These are phyloP conservation scores for Hypoxylon crocopeplum DNA, from an alignment of 495 filamentous ascomycete species.

Conservation along the genomic window DNA sequence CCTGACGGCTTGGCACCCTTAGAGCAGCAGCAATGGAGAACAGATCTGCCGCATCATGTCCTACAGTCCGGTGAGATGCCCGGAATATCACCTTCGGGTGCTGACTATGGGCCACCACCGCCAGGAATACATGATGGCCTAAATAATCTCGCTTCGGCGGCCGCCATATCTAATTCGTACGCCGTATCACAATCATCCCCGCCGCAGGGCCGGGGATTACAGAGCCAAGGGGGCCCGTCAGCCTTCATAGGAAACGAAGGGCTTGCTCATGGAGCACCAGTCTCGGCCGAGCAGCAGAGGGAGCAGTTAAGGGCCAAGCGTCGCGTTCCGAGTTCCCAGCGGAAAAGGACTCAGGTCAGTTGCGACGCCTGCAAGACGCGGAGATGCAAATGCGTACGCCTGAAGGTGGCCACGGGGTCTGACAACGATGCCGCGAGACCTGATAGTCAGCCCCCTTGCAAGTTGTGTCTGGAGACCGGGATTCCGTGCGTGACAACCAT, in stretches of 20 bases:
- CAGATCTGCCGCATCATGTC: slow-evolving; percentile 30
- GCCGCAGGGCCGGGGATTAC: neutral
- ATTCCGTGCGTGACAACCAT: slow-evolving; percentile 53
- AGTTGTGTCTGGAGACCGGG: slow-evolving; percentile 48
- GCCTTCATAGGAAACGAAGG: slow-evolving; percentile 24
- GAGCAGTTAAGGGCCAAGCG: slow-evolving; percentile 26
- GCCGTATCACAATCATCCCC: slow-evolving; percentile 1
- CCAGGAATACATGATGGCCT: slow-evolving; percentile 5
- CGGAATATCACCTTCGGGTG: neutral
- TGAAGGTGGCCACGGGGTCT: slow-evolving; percentile 10
- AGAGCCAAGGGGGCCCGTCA: slow-evolving; percentile 12
- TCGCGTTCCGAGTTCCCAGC: slow-evolving; percentile 45
- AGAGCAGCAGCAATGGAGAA: slow-evolving; percentile 17
- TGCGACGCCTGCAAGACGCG: slow-evolving; percentile 49
- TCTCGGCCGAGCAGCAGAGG: slow-evolving; percentile 9
- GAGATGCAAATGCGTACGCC: slow-evolving; percentile 49
- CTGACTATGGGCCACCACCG: neutral
- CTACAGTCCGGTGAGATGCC: neutral
- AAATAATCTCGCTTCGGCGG: slow-evolving; percentile 26
- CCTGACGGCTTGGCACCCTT: neutral
- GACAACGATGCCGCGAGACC: slow-evolving; percentile 28
- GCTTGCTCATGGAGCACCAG: neutral
- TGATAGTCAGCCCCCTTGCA: slow-evolving; percentile 37
- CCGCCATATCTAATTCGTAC: slow-evolving; percentile 26
- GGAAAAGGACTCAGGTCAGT: slow-evolving; percentile 44